Evolutionary conservation across 2,329 filamentous ascomycete species (phyloP).

Genomic region (Tolypocladium cylindrosporum): DNA sequence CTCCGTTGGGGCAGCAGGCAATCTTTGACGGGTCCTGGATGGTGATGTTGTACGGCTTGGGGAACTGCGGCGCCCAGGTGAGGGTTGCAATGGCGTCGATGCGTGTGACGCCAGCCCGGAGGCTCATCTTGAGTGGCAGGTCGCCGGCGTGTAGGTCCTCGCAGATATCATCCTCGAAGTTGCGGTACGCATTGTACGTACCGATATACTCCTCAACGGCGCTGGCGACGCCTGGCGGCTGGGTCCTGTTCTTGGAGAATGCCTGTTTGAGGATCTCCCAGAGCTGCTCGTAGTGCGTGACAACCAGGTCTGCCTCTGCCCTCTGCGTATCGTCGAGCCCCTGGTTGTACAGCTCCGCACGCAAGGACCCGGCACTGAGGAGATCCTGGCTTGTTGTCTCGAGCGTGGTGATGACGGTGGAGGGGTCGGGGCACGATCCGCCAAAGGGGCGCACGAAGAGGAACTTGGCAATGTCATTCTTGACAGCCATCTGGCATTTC

Average conservation of each 20-base stretch:
- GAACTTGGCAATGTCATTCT: conserved; percentile 20
- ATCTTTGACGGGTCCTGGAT: conserved; percentile 21
- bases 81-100: conserved; percentile 18
- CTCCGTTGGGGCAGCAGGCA: conserved; percentile 22
- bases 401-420: conserved; percentile 23
- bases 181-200: conserved; percentile 18
- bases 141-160: conserved; percentile 19
- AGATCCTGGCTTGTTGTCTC: conserved; percentile 17
- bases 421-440: conserved; percentile 23
- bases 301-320: conserved; percentile 14
- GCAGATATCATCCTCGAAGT: conserved; percentile 23
- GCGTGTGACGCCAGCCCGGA: conserved; percentile 18
- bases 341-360: conserved; percentile 14
- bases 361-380: conserved; percentile 14
- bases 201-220: conserved; percentile 20
- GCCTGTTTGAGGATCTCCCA: conserved; percentile 20
- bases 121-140: conserved; percentile 20
- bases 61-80: conserved; percentile 16
- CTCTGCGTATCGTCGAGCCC: conserved; percentile 9
- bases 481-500: conserved; percentile 21
- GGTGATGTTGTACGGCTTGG: conserved; percentile 18
- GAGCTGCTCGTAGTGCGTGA: conserved; percentile 17
- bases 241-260: conserved; percentile 14
- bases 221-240: conserved; percentile 9
- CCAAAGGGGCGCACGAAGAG: conserved; percentile 24